These are phyloP conservation scores for Kuraishia molischiana DNA, from an alignment of 805 yeast species.

Conservation along the genomic window DNA sequence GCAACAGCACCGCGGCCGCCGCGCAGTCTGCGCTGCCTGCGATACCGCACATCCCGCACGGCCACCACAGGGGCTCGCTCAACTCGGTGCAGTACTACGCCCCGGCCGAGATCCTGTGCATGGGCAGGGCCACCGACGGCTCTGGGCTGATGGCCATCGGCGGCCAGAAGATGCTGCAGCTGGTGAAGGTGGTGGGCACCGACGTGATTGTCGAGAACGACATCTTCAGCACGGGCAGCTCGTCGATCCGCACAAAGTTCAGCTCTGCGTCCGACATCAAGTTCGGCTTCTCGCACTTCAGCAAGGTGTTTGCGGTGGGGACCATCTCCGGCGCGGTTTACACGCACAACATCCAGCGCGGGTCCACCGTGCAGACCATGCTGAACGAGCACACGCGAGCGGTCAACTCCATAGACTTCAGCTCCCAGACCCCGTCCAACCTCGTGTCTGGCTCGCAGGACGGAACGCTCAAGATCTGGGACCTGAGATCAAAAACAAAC, in stretches of 20 bases:
- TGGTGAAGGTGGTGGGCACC: conserved; percentile 21
- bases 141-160: conserved; percentile 28
- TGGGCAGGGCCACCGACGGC: conserved; percentile 22
- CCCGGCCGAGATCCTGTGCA: conserved; percentile 21
- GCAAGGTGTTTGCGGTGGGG: conserved; percentile 30
- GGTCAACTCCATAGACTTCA: conserved; percentile 33
- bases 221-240: conserved; percentile 12
- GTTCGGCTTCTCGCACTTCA: conserved; percentile 29
- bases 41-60: too few relatives aligned
- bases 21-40: conserved; percentile 12
- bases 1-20: conserved; percentile 7
- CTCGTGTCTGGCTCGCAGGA: conserved; percentile 68
- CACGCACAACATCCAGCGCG: conserved; percentile 18
- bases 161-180: conserved; percentile 30
- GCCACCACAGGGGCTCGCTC: conserved; percentile 4
- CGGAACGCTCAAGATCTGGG: conserved; percentile 73
- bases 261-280: conserved; percentile 33
- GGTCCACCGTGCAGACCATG: conserved; percentile 16
- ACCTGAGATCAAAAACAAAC: conserved; percentile 36
- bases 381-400: conserved; percentile 35
- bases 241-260: conserved; percentile 22
- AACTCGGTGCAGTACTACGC: conserved; percentile 19
- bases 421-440: conserved; percentile 25
- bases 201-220: conserved; percentile 25
- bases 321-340: conserved; percentile 38